Base-by-base conservation (phyloP, 208 protist genomes). In the Strigomonas oncopelti region DNA sequence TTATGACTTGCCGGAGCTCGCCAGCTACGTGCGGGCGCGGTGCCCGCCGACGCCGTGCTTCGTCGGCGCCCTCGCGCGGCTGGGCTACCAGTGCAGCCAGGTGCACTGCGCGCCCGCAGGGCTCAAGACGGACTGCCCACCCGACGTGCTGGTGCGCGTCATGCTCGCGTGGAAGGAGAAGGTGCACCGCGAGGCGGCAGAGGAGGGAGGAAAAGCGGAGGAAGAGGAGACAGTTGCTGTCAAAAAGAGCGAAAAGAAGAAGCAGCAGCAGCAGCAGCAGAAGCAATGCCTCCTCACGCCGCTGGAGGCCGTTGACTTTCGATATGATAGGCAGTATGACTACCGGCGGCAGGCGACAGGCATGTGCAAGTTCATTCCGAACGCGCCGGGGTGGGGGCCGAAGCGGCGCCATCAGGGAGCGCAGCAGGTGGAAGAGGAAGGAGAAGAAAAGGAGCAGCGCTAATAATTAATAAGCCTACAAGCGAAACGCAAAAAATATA, bases 51-150 rank as follows among this genome's bases (percentile, higher is more conserved):
- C 87, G 18, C 84, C 85, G 31, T 54, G 65, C 27, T 77, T 97
- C 67, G 81, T 94, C 57, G 84, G 75, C 9, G 91, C 91, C 4
- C 69, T 98, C 5, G 71, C 67, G 7, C 82, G 88, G 25, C 72
- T 90, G 22, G 94, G 94, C 18, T 98, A 97, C 69, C 65, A 73
- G 24, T 93, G 88, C 72, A 97, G 90, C 31, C 83, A 95, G 46
- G 92, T 97, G 38, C 97, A 98, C 77, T 96, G 88, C 67, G 74
- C 80, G 36, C 80, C 89, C 0, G 69, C 82, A 4, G 92, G 85
- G 4, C 64, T 98, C 25, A 98, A 98, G 74, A 97, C 94, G 27
- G 83, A 97, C 75, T 95, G 89, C 60, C 96, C 96, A 0, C 79
- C 84, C 1, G 74, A 88, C 36, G 75, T 94, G 20, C 72, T 98